Evolutionary conservation across 768 basidiomycete genomes (phyloP).

Genomic region (Leccinum obscurum): DNA sequence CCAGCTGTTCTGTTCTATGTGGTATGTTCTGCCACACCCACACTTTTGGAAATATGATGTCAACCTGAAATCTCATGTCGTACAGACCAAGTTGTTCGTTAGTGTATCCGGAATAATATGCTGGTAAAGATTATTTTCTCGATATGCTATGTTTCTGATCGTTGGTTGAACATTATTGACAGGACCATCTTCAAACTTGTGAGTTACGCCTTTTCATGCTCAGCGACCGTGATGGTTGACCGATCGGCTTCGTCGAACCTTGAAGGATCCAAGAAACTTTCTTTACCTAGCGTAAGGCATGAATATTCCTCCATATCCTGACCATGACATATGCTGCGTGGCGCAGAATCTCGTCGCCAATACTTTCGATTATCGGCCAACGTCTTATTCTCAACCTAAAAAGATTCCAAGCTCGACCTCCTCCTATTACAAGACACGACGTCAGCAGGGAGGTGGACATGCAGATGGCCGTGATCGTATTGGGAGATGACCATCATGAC

Average conservation of each 20-base stretch:
- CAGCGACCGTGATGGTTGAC: too few species aligned
- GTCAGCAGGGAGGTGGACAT: constrained; percentile 21
- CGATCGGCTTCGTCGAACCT: neutral
- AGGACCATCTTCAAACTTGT: constrained; percentile 12
- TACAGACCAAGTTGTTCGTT: constrained; percentile 8
- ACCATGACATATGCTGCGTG: neutral
- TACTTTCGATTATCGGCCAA: constrained; percentile 18
- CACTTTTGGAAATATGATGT: neutral
- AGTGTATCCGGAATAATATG: constrained; percentile 7
- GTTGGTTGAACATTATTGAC: neutral
- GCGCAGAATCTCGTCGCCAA: constrained; percentile 14
- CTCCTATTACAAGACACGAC: neutral
- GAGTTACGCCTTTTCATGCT: neutral
- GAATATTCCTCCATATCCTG: neutral
- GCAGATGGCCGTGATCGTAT: constrained; percentile 14
- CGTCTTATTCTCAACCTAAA: constrained; percentile 22
- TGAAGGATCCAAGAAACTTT: constrained; percentile 13
- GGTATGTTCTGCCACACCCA: neutral
- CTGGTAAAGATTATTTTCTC: constrained; percentile 3
- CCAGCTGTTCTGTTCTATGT: constrained; percentile 8
- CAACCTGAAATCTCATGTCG: neutral
- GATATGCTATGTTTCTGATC: neutral
- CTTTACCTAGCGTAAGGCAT: constrained; percentile 2
- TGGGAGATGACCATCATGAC: neutral
- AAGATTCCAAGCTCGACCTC: neutral